phyloP scores from a whole-genome alignment of 768 basidiomycete species.

The Suillus sp. region DNA sequence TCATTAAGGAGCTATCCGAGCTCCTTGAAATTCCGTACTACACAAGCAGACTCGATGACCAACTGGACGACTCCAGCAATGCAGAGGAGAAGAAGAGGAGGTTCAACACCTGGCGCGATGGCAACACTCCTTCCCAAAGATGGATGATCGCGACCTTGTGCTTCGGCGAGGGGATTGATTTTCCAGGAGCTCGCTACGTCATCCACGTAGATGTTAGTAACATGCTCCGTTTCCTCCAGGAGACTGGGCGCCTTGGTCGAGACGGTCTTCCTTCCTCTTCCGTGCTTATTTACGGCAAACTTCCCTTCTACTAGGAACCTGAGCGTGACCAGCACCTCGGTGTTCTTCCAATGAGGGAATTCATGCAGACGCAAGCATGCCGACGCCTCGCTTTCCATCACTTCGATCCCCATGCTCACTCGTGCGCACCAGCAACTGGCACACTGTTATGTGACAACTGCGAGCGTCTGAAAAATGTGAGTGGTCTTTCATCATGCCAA shows the following conservation, averaged over 20 bases:
- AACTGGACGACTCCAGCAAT: not conserved
- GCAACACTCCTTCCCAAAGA: not conserved
- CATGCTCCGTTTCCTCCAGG: conserved; percentile 20
- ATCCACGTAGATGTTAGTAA: not conserved
- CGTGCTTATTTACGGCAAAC: conserved; percentile 13
- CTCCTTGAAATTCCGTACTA: conserved; percentile 1
- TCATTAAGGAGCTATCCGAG: conserved; percentile 2
- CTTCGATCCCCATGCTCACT: not conserved
- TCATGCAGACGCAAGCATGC: not conserved
- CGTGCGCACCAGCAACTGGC: not conserved
- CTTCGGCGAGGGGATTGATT: not conserved
- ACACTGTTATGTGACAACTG: not conserved
- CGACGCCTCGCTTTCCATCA: not conserved
- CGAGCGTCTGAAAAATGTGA: not conserved
- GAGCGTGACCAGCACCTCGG: not conserved
- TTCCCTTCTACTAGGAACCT: not conserved
- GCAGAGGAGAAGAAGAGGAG: conserved; percentile 8
- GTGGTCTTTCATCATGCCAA: not conserved
- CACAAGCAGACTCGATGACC: conserved; percentile 7
- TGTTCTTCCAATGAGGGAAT: not conserved
- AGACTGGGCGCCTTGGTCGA: conserved; percentile 16
- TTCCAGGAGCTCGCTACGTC: not conserved
- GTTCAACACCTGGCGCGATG: not conserved
- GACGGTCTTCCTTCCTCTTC: conserved; percentile 4
- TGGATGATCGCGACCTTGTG: not conserved